Percentiles rank a stretch among this genome's conserved stretches.
These are phyloP conservation scores for Penicillium sp. DNA, from an alignment of 2,329 filamentous ascomycete species.

Conservation along the genomic window DNA sequence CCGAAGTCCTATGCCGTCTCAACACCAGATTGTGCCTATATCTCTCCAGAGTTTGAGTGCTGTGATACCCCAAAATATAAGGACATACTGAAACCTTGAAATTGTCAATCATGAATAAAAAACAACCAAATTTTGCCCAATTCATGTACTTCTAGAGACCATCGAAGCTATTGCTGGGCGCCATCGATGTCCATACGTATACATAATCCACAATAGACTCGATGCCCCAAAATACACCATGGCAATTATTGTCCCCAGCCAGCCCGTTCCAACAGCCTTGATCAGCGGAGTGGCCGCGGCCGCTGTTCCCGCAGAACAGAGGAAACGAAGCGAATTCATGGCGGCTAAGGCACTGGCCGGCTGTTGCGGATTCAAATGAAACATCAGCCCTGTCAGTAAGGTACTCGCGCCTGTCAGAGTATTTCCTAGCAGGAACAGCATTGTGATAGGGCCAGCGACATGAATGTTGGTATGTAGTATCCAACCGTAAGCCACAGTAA, in stretches of 20 bases:
- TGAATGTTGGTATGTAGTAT: background rate
- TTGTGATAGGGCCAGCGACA: background rate
- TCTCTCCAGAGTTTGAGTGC: too few species aligned
- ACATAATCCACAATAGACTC: background rate
- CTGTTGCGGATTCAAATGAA: background rate
- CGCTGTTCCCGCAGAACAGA: background rate
- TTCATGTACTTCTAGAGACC: too few species aligned
- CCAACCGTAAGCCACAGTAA: background rate
- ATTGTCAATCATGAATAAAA: too few species aligned
- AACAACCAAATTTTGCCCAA: too few species aligned
- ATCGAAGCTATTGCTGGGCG: background rate
- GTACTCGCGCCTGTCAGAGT: background rate
- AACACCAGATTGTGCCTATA: too few species aligned
- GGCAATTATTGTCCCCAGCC: constrained; percentile 1
- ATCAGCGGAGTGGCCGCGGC: constrained; percentile 2
- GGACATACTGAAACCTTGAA: too few species aligned
- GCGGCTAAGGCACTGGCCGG: background rate
- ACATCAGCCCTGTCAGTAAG: background rate
- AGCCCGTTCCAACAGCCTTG: background rate
- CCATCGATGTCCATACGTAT: background rate
- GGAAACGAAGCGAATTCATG: background rate
- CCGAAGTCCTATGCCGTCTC: too few species aligned
- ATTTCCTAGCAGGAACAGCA: constrained; percentile 5
- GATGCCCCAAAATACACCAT: background rate
- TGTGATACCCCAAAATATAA: too few species aligned